phyloP scores from a whole-genome alignment of 176 grass and related monocot species.

The Tillandsia fasciculata region DNA sequence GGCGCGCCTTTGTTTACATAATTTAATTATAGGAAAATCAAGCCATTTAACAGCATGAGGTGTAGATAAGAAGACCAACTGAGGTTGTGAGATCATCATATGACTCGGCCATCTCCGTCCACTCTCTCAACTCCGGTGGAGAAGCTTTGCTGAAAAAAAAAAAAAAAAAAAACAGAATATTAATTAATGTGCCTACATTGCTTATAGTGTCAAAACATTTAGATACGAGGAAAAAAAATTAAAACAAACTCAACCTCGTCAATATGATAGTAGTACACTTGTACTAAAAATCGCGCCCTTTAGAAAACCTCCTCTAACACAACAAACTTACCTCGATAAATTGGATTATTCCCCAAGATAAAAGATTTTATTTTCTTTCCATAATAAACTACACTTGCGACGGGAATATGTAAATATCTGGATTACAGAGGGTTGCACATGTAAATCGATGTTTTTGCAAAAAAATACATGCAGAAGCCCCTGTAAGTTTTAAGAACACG shows the following conservation, averaged over 20 bases:
- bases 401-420: no score
- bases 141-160: constrained; percentile 44
- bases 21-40: constrained; percentile 1
- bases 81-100: constrained; percentile 72
- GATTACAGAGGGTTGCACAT: no score
- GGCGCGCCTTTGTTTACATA: constrained; percentile 13
- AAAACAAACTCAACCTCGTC: background rate
- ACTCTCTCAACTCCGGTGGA: constrained; percentile 57
- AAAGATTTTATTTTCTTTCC: no score
- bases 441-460: no score
- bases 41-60: constrained; percentile 8
- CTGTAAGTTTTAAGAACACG: background rate
- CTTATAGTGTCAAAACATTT: background rate
- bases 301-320: no score
- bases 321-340: no score
- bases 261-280: constrained; percentile 3
- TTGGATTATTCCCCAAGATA: no score
- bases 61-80: constrained; percentile 44
- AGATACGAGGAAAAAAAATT: background rate
- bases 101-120: constrained; percentile 77
- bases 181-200: background rate
- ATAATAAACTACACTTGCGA: no score
- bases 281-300: no score
- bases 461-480: no score
- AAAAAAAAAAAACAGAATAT: constrained; percentile 19